Percentiles rank a stretch among this genome's conserved stretches.
phyloP scores from a whole-genome alignment of 192 early-diverging fungal species.

The Rhizophagus clarus region DNA sequence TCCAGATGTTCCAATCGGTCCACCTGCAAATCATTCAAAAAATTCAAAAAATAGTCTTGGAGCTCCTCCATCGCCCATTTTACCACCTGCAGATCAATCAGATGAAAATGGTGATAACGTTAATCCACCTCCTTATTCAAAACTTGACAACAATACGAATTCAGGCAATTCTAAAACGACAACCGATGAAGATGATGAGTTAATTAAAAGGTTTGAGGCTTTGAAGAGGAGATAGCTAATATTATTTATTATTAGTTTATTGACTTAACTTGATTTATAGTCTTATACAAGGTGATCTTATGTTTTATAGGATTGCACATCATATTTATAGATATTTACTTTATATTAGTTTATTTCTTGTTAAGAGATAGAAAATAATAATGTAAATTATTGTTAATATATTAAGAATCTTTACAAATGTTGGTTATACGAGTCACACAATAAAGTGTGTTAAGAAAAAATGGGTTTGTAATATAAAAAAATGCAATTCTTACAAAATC shows the following conservation, averaged over 20 bases:
- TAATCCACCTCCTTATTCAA: conserved; percentile 31
- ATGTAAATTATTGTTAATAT: too few species aligned
- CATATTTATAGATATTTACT: too few species aligned
- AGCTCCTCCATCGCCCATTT: not conserved
- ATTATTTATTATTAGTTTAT: not conserved
- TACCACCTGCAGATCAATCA: not conserved
- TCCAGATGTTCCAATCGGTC: conserved; percentile 23
- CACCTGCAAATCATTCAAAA: conserved; percentile 13
- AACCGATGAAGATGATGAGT: conserved; percentile 70
- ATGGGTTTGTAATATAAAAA: too few species aligned
- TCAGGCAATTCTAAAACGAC: conserved; percentile 17
- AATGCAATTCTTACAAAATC: too few species aligned
- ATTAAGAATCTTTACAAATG: too few species aligned
- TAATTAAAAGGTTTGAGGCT: conserved; percentile 76
- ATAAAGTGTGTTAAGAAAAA: too few species aligned
- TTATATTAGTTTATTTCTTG: too few species aligned
- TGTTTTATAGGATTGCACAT: not conserved
- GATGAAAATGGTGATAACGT: not conserved
- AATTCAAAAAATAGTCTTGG: not conserved
- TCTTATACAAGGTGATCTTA: not conserved
- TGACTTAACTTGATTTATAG: not conserved
- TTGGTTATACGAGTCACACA: too few species aligned
- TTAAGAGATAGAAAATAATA: too few species aligned
- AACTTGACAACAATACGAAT: conserved; percentile 27
- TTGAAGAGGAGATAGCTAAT: conserved; percentile 54